These are phyloP conservation scores for Scolecobasidium constrictum DNA, from an alignment of 2,329 filamentous ascomycete species.

Conservation along the genomic window DNA sequence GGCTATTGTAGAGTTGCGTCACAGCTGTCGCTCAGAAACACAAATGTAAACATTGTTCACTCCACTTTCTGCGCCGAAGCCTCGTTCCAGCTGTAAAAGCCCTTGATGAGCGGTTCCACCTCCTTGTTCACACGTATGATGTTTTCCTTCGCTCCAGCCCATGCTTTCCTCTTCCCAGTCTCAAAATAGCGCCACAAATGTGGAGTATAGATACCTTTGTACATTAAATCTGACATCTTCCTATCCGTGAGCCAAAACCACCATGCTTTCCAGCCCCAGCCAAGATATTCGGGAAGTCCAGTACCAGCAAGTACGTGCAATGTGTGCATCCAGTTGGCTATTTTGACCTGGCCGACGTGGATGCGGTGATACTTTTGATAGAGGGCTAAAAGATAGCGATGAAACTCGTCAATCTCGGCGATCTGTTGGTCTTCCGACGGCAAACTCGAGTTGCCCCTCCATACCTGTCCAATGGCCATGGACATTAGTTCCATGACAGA, in stretches of 20 bases:
- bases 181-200: constrained; percentile 26
- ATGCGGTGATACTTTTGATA: constrained; percentile 12
- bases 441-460: constrained; percentile 17
- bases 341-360: constrained; percentile 14
- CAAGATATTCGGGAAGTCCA: constrained; percentile 20
- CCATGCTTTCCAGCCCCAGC: constrained; percentile 23
- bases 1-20: too few relatives aligned
- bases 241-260: constrained; percentile 23
- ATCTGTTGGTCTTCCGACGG: constrained; percentile 20
- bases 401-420: too few relatives aligned
- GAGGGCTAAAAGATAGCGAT: constrained; percentile 11
- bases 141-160: too few relatives aligned
- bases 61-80: too few relatives aligned
- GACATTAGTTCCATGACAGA: constrained; percentile 18
- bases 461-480: constrained; percentile 22
- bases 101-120: too few relatives aligned
- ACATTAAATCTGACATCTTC: constrained; percentile 20
- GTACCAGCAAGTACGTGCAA: constrained; percentile 22
- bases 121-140: too few relatives aligned
- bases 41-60: too few relatives aligned
- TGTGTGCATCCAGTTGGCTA: constrained; percentile 18
- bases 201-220: constrained; percentile 23
- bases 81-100: too few relatives aligned
- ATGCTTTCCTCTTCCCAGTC: constrained; percentile 21
- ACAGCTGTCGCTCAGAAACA: too few relatives aligned